These are phyloP conservation scores for Nannizzia gypsea DNA, from an alignment of 2,329 filamentous ascomycete genomes.

Conservation along the genomic window DNA sequence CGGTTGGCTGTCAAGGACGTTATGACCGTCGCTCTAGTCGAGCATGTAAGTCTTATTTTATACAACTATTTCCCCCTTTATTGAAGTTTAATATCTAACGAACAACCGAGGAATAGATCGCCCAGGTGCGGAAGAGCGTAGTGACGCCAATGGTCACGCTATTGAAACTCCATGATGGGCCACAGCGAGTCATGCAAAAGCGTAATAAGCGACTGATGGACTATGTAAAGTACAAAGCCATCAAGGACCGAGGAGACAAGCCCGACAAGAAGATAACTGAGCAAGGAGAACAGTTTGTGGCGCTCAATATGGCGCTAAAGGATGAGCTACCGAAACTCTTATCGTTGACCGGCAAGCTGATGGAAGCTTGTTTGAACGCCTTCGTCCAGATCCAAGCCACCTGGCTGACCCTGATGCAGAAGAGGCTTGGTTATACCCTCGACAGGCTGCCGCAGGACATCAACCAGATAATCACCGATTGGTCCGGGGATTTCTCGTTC, in stretches of 20 bases:
- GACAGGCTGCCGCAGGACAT: slow-evolving; percentile 55
- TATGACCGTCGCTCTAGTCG: slow-evolving; percentile 67
- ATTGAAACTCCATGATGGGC: slow-evolving; percentile 69
- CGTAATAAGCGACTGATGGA: slow-evolving; percentile 84
- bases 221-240: slow-evolving; percentile 67
- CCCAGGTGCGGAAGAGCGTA: slow-evolving; percentile 64
- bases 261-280: slow-evolving; percentile 75
- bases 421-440: slow-evolving; percentile 60
- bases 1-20: slow-evolving; percentile 79
- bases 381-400: slow-evolving; percentile 72
- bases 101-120: slow-evolving; percentile 30
- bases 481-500: slow-evolving; percentile 65
- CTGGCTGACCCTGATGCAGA: slow-evolving; percentile 75
- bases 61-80: background rate
- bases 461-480: slow-evolving; percentile 62
- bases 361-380: slow-evolving; percentile 69
- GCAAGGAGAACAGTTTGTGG: slow-evolving; percentile 76
- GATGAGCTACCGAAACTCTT: slow-evolving; percentile 83
- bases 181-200: slow-evolving; percentile 84
- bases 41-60: slow-evolving; percentile 51
- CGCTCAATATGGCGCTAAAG: slow-evolving; percentile 85
- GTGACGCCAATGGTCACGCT: slow-evolving; percentile 72
- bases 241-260: slow-evolving; percentile 71
- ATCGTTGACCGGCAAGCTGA: slow-evolving; percentile 65
- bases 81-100: slow-evolving; percentile 6